These are phyloP conservation scores for Termitomyces sp. DNA, from an alignment of 768 basidiomycete genomes.

Conservation along the genomic window DNA sequence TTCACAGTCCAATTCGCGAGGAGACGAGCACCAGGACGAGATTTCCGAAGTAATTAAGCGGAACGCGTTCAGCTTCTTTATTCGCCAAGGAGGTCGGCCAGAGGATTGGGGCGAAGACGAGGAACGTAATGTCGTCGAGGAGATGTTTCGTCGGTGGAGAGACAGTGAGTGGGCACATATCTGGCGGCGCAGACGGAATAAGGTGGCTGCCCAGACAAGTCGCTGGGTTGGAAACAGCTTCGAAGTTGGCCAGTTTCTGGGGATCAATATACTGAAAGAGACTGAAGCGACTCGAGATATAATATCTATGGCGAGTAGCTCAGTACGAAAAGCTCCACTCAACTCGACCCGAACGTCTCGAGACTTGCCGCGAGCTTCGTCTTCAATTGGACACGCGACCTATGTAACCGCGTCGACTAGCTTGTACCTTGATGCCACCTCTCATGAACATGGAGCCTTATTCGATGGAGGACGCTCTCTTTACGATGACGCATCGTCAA, in stretches of 20 bases:
- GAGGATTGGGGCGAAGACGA: conserved; percentile 64
- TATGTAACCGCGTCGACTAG: conserved; percentile 23
- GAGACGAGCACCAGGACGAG: conserved; percentile 24
- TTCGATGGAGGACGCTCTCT: conserved; percentile 5
- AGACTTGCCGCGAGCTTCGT: conserved; percentile 2
- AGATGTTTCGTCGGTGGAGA: conserved; percentile 58
- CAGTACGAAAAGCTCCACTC: neutral
- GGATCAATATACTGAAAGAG: conserved; percentile 53
- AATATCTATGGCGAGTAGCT: conserved; percentile 5
- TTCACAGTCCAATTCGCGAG: conserved; percentile 18
- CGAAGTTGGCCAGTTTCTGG: conserved; percentile 72
- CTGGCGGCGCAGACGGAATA: conserved; percentile 32
- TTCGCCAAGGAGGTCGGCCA: conserved; percentile 55
- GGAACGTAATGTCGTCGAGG: conserved; percentile 45
- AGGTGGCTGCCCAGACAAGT: conserved; percentile 12
- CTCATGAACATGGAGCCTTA: conserved; percentile 1
- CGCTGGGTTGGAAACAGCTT: conserved; percentile 74
- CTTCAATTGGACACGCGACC: conserved; percentile 15
- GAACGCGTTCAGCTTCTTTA: conserved; percentile 60
- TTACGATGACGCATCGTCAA: conserved; percentile 9
- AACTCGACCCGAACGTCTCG: conserved; percentile 1
- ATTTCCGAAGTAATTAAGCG: conserved; percentile 47
- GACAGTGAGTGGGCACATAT: conserved; percentile 61
- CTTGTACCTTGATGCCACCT: conserved; percentile 2
- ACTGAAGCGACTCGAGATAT: conserved; percentile 15